Conservation (phyloP, 2,329 filamentous ascomycete species). For the Hirsutella rhossiliensis region DNA sequence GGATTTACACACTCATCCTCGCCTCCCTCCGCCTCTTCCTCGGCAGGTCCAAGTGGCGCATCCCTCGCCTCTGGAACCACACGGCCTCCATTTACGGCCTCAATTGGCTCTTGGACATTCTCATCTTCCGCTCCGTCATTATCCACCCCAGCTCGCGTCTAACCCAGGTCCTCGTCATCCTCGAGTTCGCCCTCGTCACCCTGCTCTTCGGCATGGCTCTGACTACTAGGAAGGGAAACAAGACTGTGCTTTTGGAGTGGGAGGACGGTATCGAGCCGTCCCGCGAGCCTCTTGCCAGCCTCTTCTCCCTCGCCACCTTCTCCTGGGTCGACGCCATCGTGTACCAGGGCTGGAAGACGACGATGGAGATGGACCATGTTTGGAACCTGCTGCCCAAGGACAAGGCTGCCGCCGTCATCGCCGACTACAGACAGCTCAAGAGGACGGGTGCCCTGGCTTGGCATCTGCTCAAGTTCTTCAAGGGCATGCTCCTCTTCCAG, state of each 20-base stretch:
- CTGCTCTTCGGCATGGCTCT: conserved; percentile 66
- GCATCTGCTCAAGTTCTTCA: conserved; percentile 80
- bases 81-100: conserved; percentile 72
- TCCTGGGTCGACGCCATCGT: conserved; percentile 85
- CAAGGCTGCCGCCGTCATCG: conserved; percentile 70
- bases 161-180: conserved; percentile 52
- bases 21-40: conserved; percentile 59
- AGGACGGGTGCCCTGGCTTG: conserved; percentile 68
- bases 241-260: conserved; percentile 75
- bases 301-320: conserved; percentile 81
- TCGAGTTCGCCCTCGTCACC: conserved; percentile 63
- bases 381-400: conserved; percentile 87
- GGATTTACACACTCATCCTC: conserved; percentile 71
- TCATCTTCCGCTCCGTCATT: conserved; percentile 75
- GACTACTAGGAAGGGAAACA: conserved; percentile 84
- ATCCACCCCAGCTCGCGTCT: conserved; percentile 59
- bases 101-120: conserved; percentile 66
- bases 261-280: conserved; percentile 83
- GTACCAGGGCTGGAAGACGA: conserved; percentile 75
- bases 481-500: conserved; percentile 61
- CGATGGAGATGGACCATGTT: conserved; percentile 71
- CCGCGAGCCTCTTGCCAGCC: conserved; percentile 72
- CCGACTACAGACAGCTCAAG: conserved; percentile 74
- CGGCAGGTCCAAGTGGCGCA: conserved; percentile 50
- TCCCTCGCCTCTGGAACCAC: conserved; percentile 82